A percentile compares a stretch with the other conserved stretches of the same genome.
Conservation (phyloP, 1,284 basidiomycete genomes). For the Sporisorium iseilematis-ciliati region DNA sequence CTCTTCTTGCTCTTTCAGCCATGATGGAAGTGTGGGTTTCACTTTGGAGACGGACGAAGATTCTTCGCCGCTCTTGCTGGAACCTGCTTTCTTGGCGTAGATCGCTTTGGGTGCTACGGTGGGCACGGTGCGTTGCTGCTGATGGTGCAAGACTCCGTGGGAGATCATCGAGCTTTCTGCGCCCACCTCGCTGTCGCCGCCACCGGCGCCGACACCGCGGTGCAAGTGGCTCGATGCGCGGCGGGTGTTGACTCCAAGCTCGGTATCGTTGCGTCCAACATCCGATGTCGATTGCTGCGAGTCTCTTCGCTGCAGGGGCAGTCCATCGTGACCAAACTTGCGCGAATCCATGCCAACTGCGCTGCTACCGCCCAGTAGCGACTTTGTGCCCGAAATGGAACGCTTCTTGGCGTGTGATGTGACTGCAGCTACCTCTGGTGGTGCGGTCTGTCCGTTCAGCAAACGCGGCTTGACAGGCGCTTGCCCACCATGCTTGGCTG, state of each 20-base stretch:
- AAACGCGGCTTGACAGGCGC: constrained; percentile 52
- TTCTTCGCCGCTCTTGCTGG: constrained; percentile 11
- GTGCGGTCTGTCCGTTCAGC: constrained; percentile 59
- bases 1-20: constrained; percentile 68
- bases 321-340: constrained; percentile 11
- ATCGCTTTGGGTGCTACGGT: constrained; percentile 62
- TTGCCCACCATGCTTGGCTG: constrained; percentile 36
- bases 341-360: constrained; percentile 28
- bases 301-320: constrained; percentile 36
- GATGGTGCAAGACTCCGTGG: constrained; percentile 20
- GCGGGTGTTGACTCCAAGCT: constrained; percentile 22
- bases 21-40: constrained; percentile 60
- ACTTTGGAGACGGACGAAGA: constrained; percentile 35
- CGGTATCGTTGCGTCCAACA: constrained; percentile 31
- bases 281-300: constrained; percentile 47
- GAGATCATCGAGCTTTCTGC: constrained; percentile 33
- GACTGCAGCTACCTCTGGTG: constrained; percentile 44
- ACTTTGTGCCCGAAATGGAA: constrained; percentile 51
- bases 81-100: constrained; percentile 49
- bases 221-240: constrained; percentile 39
- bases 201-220: constrained; percentile 21
- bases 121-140: constrained; percentile 32
- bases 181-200: constrained; percentile 31
- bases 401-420: constrained; percentile 53
- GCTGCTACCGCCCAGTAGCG: constrained; percentile 30